Percentiles rank a stretch among this genome's conserved stretches.
Conservation (phyloP, 2,329 filamentous ascomycete genomes). For the Fusarium luffae region DNA sequence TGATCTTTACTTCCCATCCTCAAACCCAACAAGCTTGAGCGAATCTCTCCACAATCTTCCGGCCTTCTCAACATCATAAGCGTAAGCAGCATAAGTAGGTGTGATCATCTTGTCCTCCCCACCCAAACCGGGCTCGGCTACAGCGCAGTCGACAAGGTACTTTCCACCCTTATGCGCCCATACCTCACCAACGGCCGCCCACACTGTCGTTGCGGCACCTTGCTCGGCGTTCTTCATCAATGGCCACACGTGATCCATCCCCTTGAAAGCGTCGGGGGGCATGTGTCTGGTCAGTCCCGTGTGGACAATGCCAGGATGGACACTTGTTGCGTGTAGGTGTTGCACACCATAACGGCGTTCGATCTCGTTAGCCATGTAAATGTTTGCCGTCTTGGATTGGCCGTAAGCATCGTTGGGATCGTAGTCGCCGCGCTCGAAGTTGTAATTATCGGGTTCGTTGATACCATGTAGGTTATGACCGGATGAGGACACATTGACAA, state of each 20-base stretch:
- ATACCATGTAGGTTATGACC: slow-evolving; percentile 48
- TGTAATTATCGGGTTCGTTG: slow-evolving; percentile 26
- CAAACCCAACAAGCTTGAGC: background rate
- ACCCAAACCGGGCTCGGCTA: background rate
- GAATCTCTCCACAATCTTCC: background rate
- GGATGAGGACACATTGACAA: slow-evolving; percentile 58
- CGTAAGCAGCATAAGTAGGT: background rate
- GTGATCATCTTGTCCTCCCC: background rate
- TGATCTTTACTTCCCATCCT: background rate
- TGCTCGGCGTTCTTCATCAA: background rate
- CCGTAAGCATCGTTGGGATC: slow-evolving; percentile 22
- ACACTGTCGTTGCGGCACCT: background rate
- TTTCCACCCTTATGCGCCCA: background rate
- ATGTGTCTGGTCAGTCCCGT: slow-evolving; percentile 1
- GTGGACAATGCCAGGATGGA: slow-evolving; percentile 20
- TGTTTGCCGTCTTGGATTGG: slow-evolving; percentile 39
- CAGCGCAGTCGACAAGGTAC: background rate
- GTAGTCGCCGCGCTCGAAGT: slow-evolving; percentile 21
- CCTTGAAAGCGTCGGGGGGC: background rate
- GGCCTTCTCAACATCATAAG: background rate
- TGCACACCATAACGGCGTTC: slow-evolving; percentile 29
- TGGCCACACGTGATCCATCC: background rate
- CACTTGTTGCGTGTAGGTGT: slow-evolving; percentile 28
- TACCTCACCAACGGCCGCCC: background rate
- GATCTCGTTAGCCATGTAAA: slow-evolving; percentile 42